These are phyloP conservation scores for Phytophthora niederhauseri DNA, from an alignment of 352 stramenopile species.

Conservation along the genomic window DNA sequence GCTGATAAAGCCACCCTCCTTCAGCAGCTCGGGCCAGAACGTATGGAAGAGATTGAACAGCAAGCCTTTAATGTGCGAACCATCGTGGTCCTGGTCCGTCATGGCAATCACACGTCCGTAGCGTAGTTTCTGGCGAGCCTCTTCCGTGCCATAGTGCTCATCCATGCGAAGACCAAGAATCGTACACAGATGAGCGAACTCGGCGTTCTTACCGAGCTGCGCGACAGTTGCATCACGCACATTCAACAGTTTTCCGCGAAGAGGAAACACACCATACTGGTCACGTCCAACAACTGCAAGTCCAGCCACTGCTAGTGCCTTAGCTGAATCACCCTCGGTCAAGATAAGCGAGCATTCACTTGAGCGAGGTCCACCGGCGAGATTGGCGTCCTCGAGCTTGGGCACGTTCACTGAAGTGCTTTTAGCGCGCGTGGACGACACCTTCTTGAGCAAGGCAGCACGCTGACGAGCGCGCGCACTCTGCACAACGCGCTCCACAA, in stretches of 20 bases:
- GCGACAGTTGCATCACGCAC: constrained; percentile 86
- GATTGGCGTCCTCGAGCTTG: constrained; percentile 99
- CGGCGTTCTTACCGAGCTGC: constrained; percentile 93
- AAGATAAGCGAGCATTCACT: constrained; percentile 98
- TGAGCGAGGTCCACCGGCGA: constrained; percentile 91
- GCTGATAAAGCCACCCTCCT: constrained; percentile 95
- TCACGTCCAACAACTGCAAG: constrained; percentile 98
- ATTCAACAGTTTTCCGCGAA: constrained; percentile 96
- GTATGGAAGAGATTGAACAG: constrained; percentile 99
- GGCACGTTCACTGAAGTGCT: constrained; percentile 91
- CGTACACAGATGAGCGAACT: constrained; percentile 96
- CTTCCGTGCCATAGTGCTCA: constrained; percentile 92
- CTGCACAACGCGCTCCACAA: constrained; percentile 95
- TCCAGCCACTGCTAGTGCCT: constrained; percentile 98
- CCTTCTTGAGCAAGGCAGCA: constrained; percentile 94
- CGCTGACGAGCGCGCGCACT: constrained; percentile 95
- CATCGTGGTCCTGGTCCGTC: constrained; percentile 99
- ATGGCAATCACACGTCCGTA: constrained; percentile 99
- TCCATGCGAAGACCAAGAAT: constrained; percentile 99
- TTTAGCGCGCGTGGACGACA: constrained; percentile 63
- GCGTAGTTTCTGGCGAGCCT: constrained; percentile 92
- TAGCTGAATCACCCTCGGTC: constrained; percentile 99
- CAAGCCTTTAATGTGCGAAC: constrained; percentile 99
- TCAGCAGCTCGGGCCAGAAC: constrained; percentile 98
- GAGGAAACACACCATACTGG: constrained; percentile 98